Conservation (phyloP, 2,329 filamentous ascomycete genomes). For the Xylaria sp. region DNA sequence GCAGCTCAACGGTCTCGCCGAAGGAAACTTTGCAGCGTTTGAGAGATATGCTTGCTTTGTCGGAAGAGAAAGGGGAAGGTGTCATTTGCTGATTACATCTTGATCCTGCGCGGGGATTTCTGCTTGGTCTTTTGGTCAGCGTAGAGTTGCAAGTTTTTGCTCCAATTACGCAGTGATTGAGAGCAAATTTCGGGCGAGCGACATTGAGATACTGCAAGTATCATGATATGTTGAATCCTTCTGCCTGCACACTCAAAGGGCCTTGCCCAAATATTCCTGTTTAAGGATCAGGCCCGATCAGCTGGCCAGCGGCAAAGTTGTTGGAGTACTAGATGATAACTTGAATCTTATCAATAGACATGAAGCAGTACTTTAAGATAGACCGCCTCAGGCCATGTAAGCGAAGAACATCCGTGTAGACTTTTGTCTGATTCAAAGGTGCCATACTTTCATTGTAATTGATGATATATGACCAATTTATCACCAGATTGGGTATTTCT, state of each 20-base stretch:
- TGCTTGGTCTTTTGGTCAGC: background rate
- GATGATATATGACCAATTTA: background rate
- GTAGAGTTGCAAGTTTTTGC: background rate
- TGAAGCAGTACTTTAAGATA: no score
- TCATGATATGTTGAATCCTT: background rate
- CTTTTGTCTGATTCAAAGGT: no score
- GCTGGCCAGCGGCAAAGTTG: background rate
- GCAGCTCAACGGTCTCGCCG: no score
- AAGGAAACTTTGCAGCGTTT: no score
- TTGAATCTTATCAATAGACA: no score
- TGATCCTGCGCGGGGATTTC: background rate
- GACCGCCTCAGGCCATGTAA: no score
- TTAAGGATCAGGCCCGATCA: no score
- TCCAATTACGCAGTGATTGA: background rate
- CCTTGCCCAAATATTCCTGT: background rate
- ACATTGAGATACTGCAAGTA: background rate
- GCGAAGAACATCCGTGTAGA: no score
- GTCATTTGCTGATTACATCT: background rate
- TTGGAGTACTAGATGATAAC: background rate
- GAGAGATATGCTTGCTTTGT: background rate
- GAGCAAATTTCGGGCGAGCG: no score
- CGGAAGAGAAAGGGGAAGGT: background rate
- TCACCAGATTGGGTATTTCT: background rate
- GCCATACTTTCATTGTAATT: no score
- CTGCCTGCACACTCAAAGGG: background rate